A percentile compares a stretch with the other conserved stretches of the same genome.
Conservation (phyloP, 805 yeast genomes). For the Suhomyces kilbournensis region DNA sequence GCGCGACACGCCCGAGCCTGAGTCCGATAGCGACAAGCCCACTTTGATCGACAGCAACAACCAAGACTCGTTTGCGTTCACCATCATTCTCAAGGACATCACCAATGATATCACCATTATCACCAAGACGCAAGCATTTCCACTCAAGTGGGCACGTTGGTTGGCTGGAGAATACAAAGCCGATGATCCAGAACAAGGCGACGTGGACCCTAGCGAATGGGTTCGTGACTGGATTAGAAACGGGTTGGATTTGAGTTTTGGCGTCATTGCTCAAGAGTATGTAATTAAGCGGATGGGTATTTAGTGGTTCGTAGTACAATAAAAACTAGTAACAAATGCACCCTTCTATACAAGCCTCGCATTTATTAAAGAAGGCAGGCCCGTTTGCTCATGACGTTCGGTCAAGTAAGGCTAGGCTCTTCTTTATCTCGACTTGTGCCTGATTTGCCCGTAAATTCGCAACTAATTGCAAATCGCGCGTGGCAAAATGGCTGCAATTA, state of each 20-base stretch:
- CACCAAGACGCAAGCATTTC: constrained; percentile 86
- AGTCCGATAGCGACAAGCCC: constrained; percentile 22
- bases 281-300: constrained; percentile 87
- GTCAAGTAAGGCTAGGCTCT: no score
- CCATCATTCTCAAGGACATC: constrained; percentile 72
- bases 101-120: constrained; percentile 71
- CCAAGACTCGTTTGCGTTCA: constrained; percentile 65
- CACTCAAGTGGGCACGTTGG: constrained; percentile 92
- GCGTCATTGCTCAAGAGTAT: constrained; percentile 85
- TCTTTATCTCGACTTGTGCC: no score
- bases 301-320: constrained; percentile 14
- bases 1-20: constrained; percentile 8
- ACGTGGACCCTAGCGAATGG: constrained; percentile 43
- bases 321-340: no score
- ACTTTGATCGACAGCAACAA: constrained; percentile 45
- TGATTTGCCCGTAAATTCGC: neutral
- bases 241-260: constrained; percentile 76
- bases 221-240: constrained; percentile 43
- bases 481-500: neutral
- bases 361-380: no score
- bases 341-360: no score
- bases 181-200: constrained; percentile 19
- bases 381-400: no score
- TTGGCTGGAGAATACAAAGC: constrained; percentile 49
- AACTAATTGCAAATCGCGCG: neutral